phyloP scores from a whole-genome alignment of 164 flowering plant genomes.

The Aristolochia contorta region DNA sequence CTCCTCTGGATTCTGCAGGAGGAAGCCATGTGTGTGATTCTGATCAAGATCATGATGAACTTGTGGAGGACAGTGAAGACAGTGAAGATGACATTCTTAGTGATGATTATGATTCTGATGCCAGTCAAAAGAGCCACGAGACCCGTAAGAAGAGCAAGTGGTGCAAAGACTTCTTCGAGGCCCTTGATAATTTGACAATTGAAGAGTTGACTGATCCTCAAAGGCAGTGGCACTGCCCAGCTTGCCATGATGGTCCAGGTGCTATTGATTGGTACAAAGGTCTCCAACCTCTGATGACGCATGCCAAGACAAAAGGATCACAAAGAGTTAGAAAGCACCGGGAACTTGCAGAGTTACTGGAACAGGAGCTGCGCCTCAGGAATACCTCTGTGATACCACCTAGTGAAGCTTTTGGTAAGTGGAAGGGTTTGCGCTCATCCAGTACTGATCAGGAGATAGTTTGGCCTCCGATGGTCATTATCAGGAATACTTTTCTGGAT shows the following conservation, averaged over 20 bases:
- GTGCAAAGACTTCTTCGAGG: slow-evolving; percentile 55
- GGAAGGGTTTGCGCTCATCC: slow-evolving; percentile 49
- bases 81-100: slow-evolving; percentile 50
- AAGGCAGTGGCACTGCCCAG: slow-evolving; percentile 96
- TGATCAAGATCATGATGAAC: slow-evolving; percentile 26
- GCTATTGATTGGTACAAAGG: slow-evolving; percentile 89
- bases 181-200: slow-evolving; percentile 37
- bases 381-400: slow-evolving; percentile 63
- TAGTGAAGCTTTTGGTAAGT: slow-evolving; percentile 67
- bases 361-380: slow-evolving; percentile 54
- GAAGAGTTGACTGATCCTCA: slow-evolving; percentile 55
- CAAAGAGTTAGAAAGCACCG: slow-evolving; percentile 66
- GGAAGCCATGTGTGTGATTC: no score
- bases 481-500: slow-evolving; percentile 72
- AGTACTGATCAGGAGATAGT: slow-evolving; percentile 59
- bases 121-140: slow-evolving; percentile 53
- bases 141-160: slow-evolving; percentile 51
- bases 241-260: slow-evolving; percentile 93
- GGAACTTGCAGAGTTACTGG: slow-evolving; percentile 64
- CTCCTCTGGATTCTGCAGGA: background rate
- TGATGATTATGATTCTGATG: slow-evolving; percentile 73
- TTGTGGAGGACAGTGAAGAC: slow-evolving; percentile 24
- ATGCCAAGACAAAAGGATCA: slow-evolving; percentile 79
- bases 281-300: slow-evolving; percentile 70
- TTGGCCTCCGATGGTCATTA: slow-evolving; percentile 95